Evolutionary conservation across 129 eudicot genomes (phyloP), one percentile per base, ranked within the genome.

Genomic region (Scalesia atractyloides): DNA sequence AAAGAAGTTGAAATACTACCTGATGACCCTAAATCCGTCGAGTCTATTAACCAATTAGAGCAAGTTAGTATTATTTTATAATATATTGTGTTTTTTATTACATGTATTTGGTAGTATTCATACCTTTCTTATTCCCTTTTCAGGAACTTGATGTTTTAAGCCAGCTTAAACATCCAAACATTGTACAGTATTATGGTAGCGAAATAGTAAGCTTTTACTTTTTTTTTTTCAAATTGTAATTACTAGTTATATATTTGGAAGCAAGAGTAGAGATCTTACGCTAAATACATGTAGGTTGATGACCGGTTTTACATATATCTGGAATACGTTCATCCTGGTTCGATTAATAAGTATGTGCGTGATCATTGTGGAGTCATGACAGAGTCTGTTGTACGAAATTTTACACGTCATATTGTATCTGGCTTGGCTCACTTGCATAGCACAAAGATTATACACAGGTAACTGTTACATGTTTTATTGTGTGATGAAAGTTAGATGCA

Each of bases 241-340:
- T 39, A 39, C 44, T 39, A 39, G 44, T 68, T 5, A 41, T 8
- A 37, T 41, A 41, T 6, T 39, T 64, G 19, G 18, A 53, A 70
- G 66, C 44, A 69, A 54, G 26, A 68, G 30, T 22, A 47, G 70
- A 71, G 65, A 62, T 24, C 56, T 51, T 20, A 75, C 51, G 36
- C 11, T 17, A 57, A 43, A 16, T 6, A 56, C n/a, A 41, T 86
- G 79, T 78, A 95, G 99, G 85, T 86, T 20, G 96, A 75, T 47
- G 91, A 91, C 72, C 77, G 87, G 78, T 83, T 95, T 80, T 86
- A 83, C 82, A 95, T 95, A 66, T 95, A 86, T 78, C 61, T 95
- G 73, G 99, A 95, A 76, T 95, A 95, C 67, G 94, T 90, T 43
- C 96, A 95, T 81, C 99, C 99, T 52, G 97, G 99, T 80, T 95